These are phyloP conservation scores for Candida cerambycidarum DNA, from an alignment of 805 yeast species.

Conservation along the genomic window DNA sequence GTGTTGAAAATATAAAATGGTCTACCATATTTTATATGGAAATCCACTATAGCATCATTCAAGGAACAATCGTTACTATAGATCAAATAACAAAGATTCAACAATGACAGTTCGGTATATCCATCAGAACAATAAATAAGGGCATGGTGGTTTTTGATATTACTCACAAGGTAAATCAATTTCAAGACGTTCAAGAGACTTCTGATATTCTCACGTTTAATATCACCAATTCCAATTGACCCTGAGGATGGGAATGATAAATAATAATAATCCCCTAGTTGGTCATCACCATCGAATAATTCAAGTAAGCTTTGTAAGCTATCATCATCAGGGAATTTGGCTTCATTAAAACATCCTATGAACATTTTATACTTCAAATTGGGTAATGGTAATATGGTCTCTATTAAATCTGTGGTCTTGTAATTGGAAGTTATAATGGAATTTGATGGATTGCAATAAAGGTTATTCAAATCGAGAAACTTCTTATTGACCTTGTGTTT, in stretches of 20 bases:
- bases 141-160: slow-evolving; percentile 37
- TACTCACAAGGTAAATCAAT: slow-evolving; percentile 48
- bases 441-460: slow-evolving; percentile 50
- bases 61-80: slow-evolving; percentile 61
- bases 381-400: slow-evolving; percentile 43
- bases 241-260: slow-evolving; percentile 86
- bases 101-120: slow-evolving; percentile 84
- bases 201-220: slow-evolving; percentile 58
- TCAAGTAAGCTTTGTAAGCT: slow-evolving; percentile 31
- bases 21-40: slow-evolving; percentile 65
- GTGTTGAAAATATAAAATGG: slow-evolving; percentile 83
- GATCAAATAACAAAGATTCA: slow-evolving; percentile 68
- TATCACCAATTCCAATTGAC: slow-evolving; percentile 71
- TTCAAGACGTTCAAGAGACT: slow-evolving; percentile 71
- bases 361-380: slow-evolving; percentile 54
- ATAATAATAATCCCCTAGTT: slow-evolving; percentile 22
- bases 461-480: slow-evolving; percentile 6
- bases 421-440: slow-evolving; percentile 47
- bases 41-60: slow-evolving; percentile 62
- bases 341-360: slow-evolving; percentile 60
- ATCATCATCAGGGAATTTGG: slow-evolving; percentile 48
- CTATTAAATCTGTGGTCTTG: slow-evolving; percentile 18
- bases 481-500: slow-evolving; percentile 11
- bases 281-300: slow-evolving; percentile 4
- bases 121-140: slow-evolving; percentile 86